Conservation (phyloP, 2,329 filamentous ascomycete species). For the Penicillium hesseltinei region DNA sequence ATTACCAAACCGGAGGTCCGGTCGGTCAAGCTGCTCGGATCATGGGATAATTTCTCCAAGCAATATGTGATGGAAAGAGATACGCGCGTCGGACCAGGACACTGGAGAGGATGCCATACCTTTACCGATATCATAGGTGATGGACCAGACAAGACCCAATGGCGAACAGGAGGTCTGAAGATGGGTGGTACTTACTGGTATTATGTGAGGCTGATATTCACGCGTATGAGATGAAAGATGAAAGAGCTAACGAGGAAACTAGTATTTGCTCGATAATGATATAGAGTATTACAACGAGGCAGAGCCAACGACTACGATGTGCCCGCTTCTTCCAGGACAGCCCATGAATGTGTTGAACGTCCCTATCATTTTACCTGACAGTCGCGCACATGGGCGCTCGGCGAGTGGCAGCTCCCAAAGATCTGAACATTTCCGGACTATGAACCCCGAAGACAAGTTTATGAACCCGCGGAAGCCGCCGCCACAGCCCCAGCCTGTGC, state of each 20-base stretch:
- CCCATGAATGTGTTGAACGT: conserved; percentile 80
- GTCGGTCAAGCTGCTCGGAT: conserved; percentile 79
- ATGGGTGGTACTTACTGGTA: conserved; percentile 96
- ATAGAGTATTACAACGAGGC: conserved; percentile 72
- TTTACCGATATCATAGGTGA: conserved; percentile 85
- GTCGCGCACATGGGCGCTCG: conserved; percentile 56
- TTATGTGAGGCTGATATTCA: conserved; percentile 60
- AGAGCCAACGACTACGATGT: conserved; percentile 71
- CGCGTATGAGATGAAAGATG: neutral
- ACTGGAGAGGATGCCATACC: conserved; percentile 84
- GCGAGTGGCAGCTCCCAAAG: conserved; percentile 62
- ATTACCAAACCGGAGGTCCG: conserved; percentile 39
- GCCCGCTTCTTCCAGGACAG: conserved; percentile 85
- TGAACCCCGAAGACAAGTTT: conserved; percentile 76
- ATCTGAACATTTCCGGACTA: conserved; percentile 63
- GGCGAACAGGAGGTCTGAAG: conserved; percentile 75
- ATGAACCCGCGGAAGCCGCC: conserved; percentile 64
- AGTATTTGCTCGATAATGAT: conserved; percentile 82
- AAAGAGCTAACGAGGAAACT: conserved; percentile 27
- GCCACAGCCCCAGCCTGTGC: conserved; percentile 47
- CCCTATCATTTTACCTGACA: conserved; percentile 62
- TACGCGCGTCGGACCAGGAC: conserved; percentile 66
- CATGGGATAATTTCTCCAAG: conserved; percentile 90
- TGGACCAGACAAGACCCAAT: conserved; percentile 58
- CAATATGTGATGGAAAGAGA: conserved; percentile 81